Percentiles rank a stretch among this genome's conserved stretches.
These are phyloP conservation scores for Aurifilum marmelostoma DNA, from an alignment of 2,329 filamentous ascomycete species.

Conservation along the genomic window DNA sequence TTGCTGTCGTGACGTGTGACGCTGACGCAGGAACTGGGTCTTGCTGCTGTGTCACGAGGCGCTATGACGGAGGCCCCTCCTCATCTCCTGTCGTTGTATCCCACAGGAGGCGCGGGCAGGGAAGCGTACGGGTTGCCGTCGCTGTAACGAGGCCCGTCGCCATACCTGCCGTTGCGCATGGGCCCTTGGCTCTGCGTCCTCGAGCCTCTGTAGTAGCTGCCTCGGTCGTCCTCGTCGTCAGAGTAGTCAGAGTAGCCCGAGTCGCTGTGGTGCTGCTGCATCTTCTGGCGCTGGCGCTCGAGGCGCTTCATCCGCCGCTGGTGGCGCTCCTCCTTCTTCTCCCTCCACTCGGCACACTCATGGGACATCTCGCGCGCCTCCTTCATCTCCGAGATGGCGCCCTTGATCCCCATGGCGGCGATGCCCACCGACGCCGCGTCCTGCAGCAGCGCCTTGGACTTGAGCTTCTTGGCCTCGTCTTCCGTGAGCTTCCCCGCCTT, in stretches of 20 bases:
- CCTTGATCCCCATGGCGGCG: conserved; percentile 61
- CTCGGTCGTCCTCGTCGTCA: conserved; percentile 27
- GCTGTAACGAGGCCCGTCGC: conserved; percentile 50
- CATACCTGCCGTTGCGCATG: conserved; percentile 42
- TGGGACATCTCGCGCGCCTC: conserved; percentile 55
- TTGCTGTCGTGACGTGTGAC: background rate
- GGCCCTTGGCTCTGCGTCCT: conserved; percentile 49
- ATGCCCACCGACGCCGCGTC: conserved; percentile 63
- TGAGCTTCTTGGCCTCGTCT: conserved; percentile 58
- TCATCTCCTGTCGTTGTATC: conserved; percentile 43
- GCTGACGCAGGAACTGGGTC: too few relatives aligned
- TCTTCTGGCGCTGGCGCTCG: conserved; percentile 21
- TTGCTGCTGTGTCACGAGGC: background rate
- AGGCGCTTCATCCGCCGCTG: conserved; percentile 48
- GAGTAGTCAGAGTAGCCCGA: conserved; percentile 28
- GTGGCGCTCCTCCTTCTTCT: conserved; percentile 54
- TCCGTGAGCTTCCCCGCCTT: conserved; percentile 55
- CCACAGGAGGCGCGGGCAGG: conserved; percentile 47
- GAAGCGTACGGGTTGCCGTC: conserved; percentile 52
- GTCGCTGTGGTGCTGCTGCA: conserved; percentile 25
- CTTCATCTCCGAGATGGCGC: conserved; percentile 59
- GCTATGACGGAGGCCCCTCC: conserved; percentile 18
- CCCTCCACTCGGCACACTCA: conserved; percentile 52
- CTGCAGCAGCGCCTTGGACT: conserved; percentile 59
- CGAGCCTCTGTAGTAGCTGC: conserved; percentile 39